These are phyloP conservation scores for Suillus lakei DNA, from an alignment of 768 basidiomycete genomes.

Conservation along the genomic window DNA sequence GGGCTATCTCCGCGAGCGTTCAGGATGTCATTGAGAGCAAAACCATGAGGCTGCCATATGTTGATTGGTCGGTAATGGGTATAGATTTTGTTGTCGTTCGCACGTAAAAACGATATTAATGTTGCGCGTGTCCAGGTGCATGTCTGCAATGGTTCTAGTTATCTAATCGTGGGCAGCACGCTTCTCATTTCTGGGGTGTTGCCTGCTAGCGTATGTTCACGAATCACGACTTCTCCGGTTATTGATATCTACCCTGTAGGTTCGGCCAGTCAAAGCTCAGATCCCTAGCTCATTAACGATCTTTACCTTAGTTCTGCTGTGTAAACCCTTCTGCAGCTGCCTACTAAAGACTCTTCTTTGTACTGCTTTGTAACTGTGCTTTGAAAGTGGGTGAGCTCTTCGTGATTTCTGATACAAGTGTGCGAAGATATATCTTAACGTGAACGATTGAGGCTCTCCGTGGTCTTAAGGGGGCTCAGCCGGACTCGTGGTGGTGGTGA, in stretches of 20 bases:
- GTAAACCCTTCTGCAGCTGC: background rate
- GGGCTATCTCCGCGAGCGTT: background rate
- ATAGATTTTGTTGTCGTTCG: background rate
- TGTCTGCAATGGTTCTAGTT: background rate
- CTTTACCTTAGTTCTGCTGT: background rate
- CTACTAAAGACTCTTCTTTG: background rate
- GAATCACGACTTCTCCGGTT: background rate
- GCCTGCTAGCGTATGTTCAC: background rate
- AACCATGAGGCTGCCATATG: background rate
- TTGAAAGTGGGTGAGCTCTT: background rate
- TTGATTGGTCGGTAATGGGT: background rate
- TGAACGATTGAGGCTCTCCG: background rate
- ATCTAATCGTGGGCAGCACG: conserved; percentile 3
- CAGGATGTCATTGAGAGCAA: background rate
- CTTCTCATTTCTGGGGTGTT: conserved; percentile 6
- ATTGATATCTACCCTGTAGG: conserved; percentile 1
- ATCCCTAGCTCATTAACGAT: conserved; percentile 1
- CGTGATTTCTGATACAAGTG: background rate
- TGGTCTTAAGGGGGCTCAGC: conserved; percentile 7
- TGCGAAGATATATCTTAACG: background rate
- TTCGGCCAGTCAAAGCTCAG: background rate
- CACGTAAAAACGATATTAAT: conserved; percentile 1
- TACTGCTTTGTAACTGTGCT: background rate
- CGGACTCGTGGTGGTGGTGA: conserved; percentile 7
- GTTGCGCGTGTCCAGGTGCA: background rate